Evolutionary conservation across 768 basidiomycete species (phyloP), one percentile per base, ranked within the genome.

Genomic region (Neoboletus subvelutipes): DNA sequence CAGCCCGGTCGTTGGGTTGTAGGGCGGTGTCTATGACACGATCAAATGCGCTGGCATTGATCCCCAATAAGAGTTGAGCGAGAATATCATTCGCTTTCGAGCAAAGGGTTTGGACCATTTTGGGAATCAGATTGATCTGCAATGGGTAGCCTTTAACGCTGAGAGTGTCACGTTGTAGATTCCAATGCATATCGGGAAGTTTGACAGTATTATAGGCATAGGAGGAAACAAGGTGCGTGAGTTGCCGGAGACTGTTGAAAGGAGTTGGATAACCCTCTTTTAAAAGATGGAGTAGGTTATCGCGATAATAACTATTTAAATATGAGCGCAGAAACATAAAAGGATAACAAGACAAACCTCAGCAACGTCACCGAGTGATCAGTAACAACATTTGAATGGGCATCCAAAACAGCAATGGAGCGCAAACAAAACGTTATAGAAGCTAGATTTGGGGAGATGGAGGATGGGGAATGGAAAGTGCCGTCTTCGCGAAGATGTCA

Each of bases 401-500:
- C n/a, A n/a, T n/a, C n/a, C n/a, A n/a, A n/a, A 11, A 46, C 17
- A 0, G 36, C 29, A 5, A 55, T 39, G 1, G 28, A 0, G 0
- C 34, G n/a, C 13, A 56, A 2, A 5, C 37, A 53, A 3, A 26
- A 57, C 0, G 45, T 52, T 0, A 57, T 1, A 0, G 56, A 46
- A 2, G 56, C 51, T 4, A 53, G 45, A 1, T 57, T 46, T 0
- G 50, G 43, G 1, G 50, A 39, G 4, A 52, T 53, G 0, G 34
- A 46, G 0, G 29, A 40, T 0, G 56, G 56, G 0, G 45, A 17
- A 4, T 46, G 36, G 3, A 57, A 57, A 0, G 51, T 57, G 1
- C 56, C 56, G 18, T 57, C 51, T 34, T 45, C 22, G 0, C 24
- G 37, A 24, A 57, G 50, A 17, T 57, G 56, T 22, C 36, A 57